These are phyloP conservation scores for Xerocomellus amylosporus DNA, from an alignment of 768 basidiomycete species.

Conservation along the genomic window DNA sequence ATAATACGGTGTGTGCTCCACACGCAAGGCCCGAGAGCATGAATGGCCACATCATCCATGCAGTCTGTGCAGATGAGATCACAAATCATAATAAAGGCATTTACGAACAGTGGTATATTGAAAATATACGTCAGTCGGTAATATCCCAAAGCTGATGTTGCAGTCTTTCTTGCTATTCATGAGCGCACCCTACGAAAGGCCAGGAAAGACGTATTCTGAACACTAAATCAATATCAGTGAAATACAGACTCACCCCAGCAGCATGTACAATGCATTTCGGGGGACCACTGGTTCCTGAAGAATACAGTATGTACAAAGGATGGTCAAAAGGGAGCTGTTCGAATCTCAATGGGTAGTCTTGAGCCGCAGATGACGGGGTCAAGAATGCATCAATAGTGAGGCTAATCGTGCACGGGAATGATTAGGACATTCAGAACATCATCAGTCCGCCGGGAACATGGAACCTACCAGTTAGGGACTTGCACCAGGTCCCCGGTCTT, in stretches of 20 bases:
- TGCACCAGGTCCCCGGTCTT: conserved; percentile 20
- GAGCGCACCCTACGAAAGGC: conserved; percentile 57
- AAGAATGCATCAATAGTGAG: conserved; percentile 51
- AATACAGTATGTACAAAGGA: conserved; percentile 81
- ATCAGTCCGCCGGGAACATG: background rate
- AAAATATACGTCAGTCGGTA: conserved; percentile 57
- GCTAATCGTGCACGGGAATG: conserved; percentile 1
- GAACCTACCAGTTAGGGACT: conserved; percentile 22
- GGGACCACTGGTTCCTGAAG: conserved; percentile 82
- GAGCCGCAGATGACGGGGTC: conserved; percentile 33
- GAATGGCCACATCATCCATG: conserved; percentile 83
- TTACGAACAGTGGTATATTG: conserved; percentile 66
- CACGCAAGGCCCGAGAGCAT: conserved; percentile 56
- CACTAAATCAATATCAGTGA: background rate
- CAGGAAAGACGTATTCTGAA: background rate
- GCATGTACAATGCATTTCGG: conserved; percentile 84
- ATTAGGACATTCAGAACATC: background rate
- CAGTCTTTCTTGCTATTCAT: conserved; percentile 66
- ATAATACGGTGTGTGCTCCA: conserved; percentile 54
- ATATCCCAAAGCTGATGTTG: conserved; percentile 41
- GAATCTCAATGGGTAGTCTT: conserved; percentile 54
- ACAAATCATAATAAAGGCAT: background rate
- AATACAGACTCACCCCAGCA: conserved; percentile 52
- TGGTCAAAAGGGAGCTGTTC: conserved; percentile 75
- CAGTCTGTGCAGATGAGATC: conserved; percentile 44